Conservation (phyloP, 139 green algal species). For the Desmodesmus armatus region DNA sequence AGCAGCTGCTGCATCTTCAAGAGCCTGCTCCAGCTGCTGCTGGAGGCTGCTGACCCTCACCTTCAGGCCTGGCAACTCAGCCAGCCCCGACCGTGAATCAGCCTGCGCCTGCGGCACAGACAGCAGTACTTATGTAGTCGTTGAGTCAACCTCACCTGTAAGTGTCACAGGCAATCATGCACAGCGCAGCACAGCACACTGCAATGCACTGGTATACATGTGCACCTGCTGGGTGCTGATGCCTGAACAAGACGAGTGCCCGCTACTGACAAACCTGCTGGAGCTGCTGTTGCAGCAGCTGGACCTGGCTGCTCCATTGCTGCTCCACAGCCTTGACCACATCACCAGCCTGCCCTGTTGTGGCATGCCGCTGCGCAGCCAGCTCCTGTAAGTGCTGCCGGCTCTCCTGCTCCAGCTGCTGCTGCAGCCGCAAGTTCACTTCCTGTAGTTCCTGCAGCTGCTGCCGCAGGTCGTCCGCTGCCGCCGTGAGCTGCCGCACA, state of each 20-base stretch:
- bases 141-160: no score
- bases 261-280: background rate
- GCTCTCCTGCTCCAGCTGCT: background rate
- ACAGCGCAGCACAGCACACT: background rate
- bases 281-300: background rate
- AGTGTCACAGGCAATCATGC: no score
- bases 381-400: background rate
- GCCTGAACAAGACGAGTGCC: no score
- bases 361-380: background rate
- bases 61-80: background rate
- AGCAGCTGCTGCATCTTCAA: background rate
- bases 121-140: no score
- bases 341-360: background rate
- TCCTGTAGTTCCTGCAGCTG: background rate
- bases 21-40: conserved; percentile 17
- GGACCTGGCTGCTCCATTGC: background rate
- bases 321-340: background rate
- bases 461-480: background rate
- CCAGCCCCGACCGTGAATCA: background rate
- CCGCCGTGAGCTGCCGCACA: background rate
- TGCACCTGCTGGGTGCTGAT: no score
- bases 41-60: background rate
- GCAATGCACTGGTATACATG: background rate
- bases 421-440: background rate
- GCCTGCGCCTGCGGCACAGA: background rate